These are phyloP conservation scores for Dioscorea alata DNA, from an alignment of 106 monocot species.

Conservation along the genomic window DNA sequence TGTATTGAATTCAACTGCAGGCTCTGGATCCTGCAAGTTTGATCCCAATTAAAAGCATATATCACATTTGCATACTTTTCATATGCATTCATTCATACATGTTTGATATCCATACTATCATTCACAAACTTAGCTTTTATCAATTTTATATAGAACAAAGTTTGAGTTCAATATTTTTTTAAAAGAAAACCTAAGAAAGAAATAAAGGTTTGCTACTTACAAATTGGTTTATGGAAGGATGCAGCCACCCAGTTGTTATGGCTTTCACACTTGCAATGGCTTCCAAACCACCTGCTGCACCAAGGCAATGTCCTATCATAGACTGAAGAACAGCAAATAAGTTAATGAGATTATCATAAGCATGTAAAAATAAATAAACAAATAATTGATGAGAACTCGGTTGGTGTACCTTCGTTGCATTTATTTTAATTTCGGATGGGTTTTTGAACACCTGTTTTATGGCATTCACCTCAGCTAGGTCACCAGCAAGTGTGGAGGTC, in stretches of 20 bases:
- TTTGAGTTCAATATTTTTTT: no score
- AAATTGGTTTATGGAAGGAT: slow-evolving; percentile 94
- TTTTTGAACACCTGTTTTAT: slow-evolving; percentile 91
- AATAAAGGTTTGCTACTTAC: slow-evolving; percentile 38
- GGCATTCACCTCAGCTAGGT: slow-evolving; percentile 96
- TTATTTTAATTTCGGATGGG: slow-evolving; percentile 79
- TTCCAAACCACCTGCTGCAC: slow-evolving; percentile 92
- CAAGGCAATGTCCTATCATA: slow-evolving; percentile 97
- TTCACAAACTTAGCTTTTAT: no score
- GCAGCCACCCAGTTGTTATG: slow-evolving; percentile 90
- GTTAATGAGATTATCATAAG: background rate
- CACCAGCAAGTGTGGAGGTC: slow-evolving; percentile 95
- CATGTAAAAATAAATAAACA: background rate
- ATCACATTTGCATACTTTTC: no score
- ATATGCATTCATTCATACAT: no score
- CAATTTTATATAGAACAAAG: background rate
- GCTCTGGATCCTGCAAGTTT: slow-evolving; percentile 70
- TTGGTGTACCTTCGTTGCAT: slow-evolving; percentile 73
- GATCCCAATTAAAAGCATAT: background rate
- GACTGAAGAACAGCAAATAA: slow-evolving; percentile 46
- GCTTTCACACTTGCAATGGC: slow-evolving; percentile 97
- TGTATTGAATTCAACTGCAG: slow-evolving; percentile 85
- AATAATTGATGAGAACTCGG: background rate
- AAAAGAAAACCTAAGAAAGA: background rate
- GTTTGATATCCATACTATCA: no score